Conservation (phyloP, 169 alveolate genomes). For the Cryptosporidium baileyi region DNA sequence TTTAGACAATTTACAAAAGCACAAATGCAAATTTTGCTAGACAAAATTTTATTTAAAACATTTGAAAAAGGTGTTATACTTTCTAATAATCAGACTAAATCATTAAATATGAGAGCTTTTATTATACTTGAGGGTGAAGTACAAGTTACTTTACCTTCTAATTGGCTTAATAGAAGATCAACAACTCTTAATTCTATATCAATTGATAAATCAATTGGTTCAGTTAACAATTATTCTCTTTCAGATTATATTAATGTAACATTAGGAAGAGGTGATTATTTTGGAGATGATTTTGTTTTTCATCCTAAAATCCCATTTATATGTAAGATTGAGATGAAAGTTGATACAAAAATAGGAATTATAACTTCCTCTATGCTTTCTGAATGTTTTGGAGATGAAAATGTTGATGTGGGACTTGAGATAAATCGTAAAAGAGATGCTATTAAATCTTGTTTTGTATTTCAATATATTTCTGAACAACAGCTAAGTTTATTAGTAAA, state of each 20-base stretch:
- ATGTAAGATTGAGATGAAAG: conserved; percentile 81
- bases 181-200: neutral
- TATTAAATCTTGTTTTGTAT: conserved; percentile 60
- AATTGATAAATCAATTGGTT: conserved; percentile 51
- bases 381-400: conserved; percentile 65
- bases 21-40: conserved; percentile 41
- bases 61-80: neutral
- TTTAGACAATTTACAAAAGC: conserved; percentile 80
- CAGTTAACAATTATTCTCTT: conserved; percentile 9
- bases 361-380: conserved; percentile 61
- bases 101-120: conserved; percentile 59
- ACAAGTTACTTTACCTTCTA: conserved; percentile 40
- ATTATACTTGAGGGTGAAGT: conserved; percentile 88
- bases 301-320: conserved; percentile 83
- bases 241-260: conserved; percentile 40
- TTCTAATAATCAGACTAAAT: conserved; percentile 13
- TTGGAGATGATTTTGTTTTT: conserved; percentile 91
- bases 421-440: conserved; percentile 48
- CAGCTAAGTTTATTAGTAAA: conserved; percentile 63
- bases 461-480: conserved; percentile 67
- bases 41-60: conserved; percentile 1
- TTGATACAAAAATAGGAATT: conserved; percentile 62
- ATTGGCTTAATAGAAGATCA: conserved; percentile 51
- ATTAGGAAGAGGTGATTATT: conserved; percentile 90
- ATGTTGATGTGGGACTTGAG: conserved; percentile 66